phyloP scores from a whole-genome alignment of 2,329 filamentous ascomycete genomes.

The Simplicillium sp. region DNA sequence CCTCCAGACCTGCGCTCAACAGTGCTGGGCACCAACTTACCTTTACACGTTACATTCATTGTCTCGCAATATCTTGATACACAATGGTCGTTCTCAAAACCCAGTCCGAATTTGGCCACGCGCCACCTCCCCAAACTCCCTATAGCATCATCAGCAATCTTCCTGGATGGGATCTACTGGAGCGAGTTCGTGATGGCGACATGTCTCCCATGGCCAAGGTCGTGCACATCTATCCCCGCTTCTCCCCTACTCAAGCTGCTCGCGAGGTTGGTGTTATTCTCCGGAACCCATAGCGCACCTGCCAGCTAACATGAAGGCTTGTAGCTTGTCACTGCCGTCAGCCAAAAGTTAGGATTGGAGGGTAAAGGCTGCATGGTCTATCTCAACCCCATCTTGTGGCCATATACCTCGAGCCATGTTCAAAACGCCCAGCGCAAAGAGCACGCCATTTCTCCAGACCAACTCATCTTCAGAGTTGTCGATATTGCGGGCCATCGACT shows the following conservation, averaged over 20 bases:
- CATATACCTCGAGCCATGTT: constrained; percentile 20
- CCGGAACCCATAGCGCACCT: too few relatives aligned
- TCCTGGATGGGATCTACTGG: constrained; percentile 30
- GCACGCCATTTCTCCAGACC: constrained; percentile 19
- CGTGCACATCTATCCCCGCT: constrained; percentile 36
- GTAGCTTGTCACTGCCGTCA: constrained; percentile 27
- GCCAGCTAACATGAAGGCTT: background rate
- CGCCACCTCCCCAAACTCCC: constrained; percentile 33
- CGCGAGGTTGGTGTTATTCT: constrained; percentile 20
- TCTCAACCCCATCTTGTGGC: constrained; percentile 20
- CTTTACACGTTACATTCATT: too few relatives aligned
- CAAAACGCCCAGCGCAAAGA: constrained; percentile 24
- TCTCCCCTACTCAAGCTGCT: constrained; percentile 27
- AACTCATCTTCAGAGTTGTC: constrained; percentile 28
- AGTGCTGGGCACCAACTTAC: too few relatives aligned
- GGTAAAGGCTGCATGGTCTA: constrained; percentile 19
- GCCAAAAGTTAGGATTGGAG: constrained; percentile 17
- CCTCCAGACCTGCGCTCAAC: too few relatives aligned
- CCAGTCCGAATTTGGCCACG: constrained; percentile 31
- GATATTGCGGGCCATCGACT: constrained; percentile 31
- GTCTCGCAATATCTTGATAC: background rate
- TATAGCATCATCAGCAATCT: constrained; percentile 37
- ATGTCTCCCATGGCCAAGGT: constrained; percentile 20
- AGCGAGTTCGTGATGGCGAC: constrained; percentile 31
- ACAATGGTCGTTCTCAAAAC: constrained; percentile 22